phyloP scores from a whole-genome alignment of 768 basidiomycete genomes.

The Rubroboletus pulcherrimus region DNA sequence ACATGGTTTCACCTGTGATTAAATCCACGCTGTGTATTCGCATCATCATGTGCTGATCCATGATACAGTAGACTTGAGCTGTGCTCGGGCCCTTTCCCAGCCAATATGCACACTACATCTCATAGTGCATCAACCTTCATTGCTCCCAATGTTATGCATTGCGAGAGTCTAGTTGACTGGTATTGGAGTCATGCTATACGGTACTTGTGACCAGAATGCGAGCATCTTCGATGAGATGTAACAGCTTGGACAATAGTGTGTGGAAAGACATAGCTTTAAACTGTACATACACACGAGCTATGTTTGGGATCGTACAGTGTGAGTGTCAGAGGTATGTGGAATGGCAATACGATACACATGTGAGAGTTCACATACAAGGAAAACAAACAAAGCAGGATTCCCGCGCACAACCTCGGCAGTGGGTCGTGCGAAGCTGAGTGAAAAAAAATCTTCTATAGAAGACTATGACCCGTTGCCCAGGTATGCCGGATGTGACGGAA shows the following conservation, averaged over 20 bases:
- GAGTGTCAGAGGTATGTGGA: not conserved
- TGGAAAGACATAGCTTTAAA: slow-evolving; percentile 25
- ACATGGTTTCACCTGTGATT: not conserved
- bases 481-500: too few species aligned
- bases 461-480: not conserved
- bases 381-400: slow-evolving; percentile 21
- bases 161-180: too few species aligned
- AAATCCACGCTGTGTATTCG: not conserved
- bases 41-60: not conserved
- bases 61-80: too few species aligned
- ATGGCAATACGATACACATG: not conserved
- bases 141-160: too few species aligned
- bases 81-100: too few species aligned
- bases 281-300: slow-evolving; percentile 4
- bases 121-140: too few species aligned
- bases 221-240: not conserved
- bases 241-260: slow-evolving; percentile 5
- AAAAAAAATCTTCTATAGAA: slow-evolving; percentile 1
- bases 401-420: not conserved
- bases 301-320: not conserved
- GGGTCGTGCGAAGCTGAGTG: not conserved
- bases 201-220: not conserved
- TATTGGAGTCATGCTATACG: not conserved
- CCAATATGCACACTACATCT: too few species aligned
- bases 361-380: not conserved